Evolutionary conservation across 2,329 filamentous ascomycete genomes (phyloP), one percentile per base, ranked within the genome.

Genomic region (Stachybotrys chlorohalonatus): DNA sequence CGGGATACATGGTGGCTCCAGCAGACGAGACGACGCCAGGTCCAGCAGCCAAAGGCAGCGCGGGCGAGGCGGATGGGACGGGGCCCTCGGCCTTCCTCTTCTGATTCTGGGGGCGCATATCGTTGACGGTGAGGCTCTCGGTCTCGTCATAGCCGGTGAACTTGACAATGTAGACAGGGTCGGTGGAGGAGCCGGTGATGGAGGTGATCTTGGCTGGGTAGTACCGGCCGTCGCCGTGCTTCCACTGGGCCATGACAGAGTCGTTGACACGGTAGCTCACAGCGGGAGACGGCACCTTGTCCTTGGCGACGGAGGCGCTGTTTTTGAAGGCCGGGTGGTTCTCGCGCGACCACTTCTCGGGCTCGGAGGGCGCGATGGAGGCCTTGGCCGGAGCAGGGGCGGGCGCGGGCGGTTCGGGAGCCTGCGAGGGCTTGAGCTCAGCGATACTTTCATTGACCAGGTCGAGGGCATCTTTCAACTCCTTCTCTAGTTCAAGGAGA

Each of bases 171-270:
- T 96, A 99, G 59, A 96, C 89, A 42, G 92, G 93, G 53, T 90
- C 89, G 48, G 85, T 88, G n/a, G 87, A 86, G 8, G 91, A 96
- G 56, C 94, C 94, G 24, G 93, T 96, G 63, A 96, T 92, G 53
- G 89, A 92, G 52, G 90, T 93, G 70, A 99, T 95, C 64, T 90
- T 86, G 47, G 92, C 94, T 49, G 90, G 87, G 73, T 97, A 97
- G 73, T 92, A 96, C 30, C 82, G 82, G 66, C 89, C 90, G 71
- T 99, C 94, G 54, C 90, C 91, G 9, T 90, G 88, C 50, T 87
- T 75, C 90, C 92, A 99, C 72, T 93, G 92, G 50, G 93, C 94
- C 70, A 94, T 79, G 53, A 96, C 89, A 36, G 79, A 88, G 65
- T 99, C 94, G 68, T 96, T 96, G 60, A 96, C 89, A 55, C 87